Evolutionary conservation across 805 yeast genomes (phyloP).

Genomic region (Candida yuanshanica): DNA sequence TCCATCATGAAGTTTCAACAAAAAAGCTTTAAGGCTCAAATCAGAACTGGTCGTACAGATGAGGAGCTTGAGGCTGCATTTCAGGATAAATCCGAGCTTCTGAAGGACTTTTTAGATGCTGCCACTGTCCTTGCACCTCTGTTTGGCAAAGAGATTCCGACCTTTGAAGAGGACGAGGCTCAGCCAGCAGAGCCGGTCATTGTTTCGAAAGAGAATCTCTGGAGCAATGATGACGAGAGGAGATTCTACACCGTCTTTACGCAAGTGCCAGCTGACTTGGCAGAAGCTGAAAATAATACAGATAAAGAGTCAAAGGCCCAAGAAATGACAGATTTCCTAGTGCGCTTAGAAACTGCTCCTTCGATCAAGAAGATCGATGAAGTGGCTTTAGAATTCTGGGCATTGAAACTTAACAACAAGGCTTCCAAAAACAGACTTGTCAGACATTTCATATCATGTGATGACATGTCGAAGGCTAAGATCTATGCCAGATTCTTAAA

Average conservation of each 20-base stretch:
- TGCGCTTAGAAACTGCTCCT: constrained; percentile 35
- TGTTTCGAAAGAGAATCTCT: constrained; percentile 32
- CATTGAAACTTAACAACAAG: constrained; percentile 53
- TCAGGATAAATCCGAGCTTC: constrained; percentile 28
- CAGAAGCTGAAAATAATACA: constrained; percentile 25
- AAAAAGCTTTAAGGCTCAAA: constrained; percentile 47
- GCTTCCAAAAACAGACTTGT: constrained; percentile 62
- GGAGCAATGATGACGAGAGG: constrained; percentile 65
- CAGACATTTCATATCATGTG: constrained; percentile 46
- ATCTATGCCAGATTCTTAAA: constrained; percentile 65
- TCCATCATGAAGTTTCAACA: constrained; percentile 30
- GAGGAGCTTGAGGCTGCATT: constrained; percentile 34
- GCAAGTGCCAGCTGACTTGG: constrained; percentile 29
- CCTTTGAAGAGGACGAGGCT: constrained; percentile 24
- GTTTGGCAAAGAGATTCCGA: constrained; percentile 35
- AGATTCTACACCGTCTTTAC: constrained; percentile 59
- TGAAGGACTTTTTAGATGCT: constrained; percentile 39
- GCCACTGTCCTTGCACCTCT: constrained; percentile 39
- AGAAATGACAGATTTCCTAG: constrained; percentile 37
- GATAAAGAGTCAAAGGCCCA: constrained; percentile 26
- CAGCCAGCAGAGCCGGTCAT: constrained; percentile 20
- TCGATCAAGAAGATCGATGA: constrained; percentile 46
- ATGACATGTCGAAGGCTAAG: constrained; percentile 39
- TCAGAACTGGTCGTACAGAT: constrained; percentile 57
- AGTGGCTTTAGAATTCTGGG: constrained; percentile 43